Evolutionary conservation across 2,329 filamentous ascomycete species (phyloP).

Genomic region (Calonectria leucothoes): DNA sequence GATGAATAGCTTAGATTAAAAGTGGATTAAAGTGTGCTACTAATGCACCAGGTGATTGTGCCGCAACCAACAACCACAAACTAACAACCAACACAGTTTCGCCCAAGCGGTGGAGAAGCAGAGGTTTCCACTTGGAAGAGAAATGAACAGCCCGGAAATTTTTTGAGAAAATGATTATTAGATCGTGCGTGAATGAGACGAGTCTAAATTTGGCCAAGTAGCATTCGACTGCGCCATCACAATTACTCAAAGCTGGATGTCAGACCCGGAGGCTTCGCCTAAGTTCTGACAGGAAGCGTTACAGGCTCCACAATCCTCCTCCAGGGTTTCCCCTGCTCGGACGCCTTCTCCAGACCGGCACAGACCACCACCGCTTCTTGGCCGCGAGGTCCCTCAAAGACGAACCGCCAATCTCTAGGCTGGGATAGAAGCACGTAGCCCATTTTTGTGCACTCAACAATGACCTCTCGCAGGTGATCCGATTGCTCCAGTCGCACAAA

Average conservation of each 20-base stretch:
- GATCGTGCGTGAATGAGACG: too few species aligned
- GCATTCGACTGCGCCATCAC: not conserved
- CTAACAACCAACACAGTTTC: not conserved
- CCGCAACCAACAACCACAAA: not conserved
- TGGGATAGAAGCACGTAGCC: conserved; percentile 57
- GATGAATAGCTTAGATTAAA: too few species aligned
- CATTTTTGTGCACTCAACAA: conserved; percentile 53
- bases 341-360: conserved; percentile 47
- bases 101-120: too few species aligned
- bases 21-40: not conserved
- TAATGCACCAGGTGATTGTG: not conserved
- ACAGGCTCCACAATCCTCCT: conserved; percentile 33
- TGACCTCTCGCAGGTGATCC: conserved; percentile 52
- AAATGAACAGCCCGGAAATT: too few species aligned
- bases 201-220: too few species aligned
- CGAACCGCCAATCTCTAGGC: conserved; percentile 52
- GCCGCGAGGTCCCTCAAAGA: conserved; percentile 26
- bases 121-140: too few species aligned
- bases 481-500: conserved; percentile 47
- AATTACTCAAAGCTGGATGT: not conserved
- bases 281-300: conserved; percentile 1
- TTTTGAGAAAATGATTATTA: too few species aligned
- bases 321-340: conserved; percentile 34
- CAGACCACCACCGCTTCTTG: conserved; percentile 37
- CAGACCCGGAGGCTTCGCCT: not conserved